Conservation (phyloP, 2,329 filamentous ascomycete species). For the Arthrobotrys conoides region DNA sequence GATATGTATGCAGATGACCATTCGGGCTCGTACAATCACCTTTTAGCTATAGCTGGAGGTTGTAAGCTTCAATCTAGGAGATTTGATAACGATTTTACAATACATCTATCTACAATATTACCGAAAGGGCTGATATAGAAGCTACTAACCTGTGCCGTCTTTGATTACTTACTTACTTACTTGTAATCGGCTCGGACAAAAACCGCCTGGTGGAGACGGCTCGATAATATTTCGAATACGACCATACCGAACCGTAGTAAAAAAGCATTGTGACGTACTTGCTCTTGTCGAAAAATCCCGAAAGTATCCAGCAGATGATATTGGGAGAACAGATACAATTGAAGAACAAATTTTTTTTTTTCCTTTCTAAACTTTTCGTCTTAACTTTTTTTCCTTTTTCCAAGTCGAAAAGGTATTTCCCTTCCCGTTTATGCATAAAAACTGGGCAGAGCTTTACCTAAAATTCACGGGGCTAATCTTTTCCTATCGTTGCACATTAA, state of each 20-base stretch:
- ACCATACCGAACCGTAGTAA: conserved; percentile 32
- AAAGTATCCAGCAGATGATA: conserved; percentile 50
- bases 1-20: conserved; percentile 47
- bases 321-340: conserved; percentile 60
- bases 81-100: conserved; percentile 28
- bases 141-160: conserved; percentile 41
- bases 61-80: conserved; percentile 45
- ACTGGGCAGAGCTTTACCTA: conserved; percentile 42
- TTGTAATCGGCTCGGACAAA: conserved; percentile 37
- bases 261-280: conserved; percentile 60
- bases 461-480: conserved; percentile 44
- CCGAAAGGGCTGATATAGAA: conserved; percentile 20
- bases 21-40: conserved; percentile 48
- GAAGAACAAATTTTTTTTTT: conserved; percentile 23
- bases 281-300: conserved; percentile 13
- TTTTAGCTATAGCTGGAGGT: conserved; percentile 38
- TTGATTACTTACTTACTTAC: conserved; percentile 40
- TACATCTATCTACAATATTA: conserved; percentile 16
- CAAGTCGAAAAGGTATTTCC: conserved; percentile 23
- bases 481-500: conserved; percentile 39
- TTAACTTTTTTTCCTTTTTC: conserved; percentile 57
- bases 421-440: conserved; percentile 59
- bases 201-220: conserved; percentile 47
- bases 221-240: conserved; percentile 25
- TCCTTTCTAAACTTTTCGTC: conserved; percentile 14